These are phyloP conservation scores for Ceratocystis colombiana DNA, from an alignment of 2,329 filamentous ascomycete species.

Conservation along the genomic window DNA sequence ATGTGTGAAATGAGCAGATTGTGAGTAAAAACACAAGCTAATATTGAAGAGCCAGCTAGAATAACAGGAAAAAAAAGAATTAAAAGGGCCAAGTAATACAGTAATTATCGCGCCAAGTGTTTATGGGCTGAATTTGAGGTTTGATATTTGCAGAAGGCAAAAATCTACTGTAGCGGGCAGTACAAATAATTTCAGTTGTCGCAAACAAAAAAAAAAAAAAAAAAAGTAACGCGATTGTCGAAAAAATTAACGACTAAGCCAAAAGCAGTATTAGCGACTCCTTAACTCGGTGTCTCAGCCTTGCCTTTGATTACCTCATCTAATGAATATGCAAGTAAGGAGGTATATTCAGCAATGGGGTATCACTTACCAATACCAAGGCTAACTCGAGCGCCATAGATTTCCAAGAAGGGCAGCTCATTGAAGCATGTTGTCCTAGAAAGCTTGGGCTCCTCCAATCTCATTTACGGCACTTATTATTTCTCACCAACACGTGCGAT, in stretches of 20 bases:
- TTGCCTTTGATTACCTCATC: not conserved
- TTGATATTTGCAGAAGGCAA: not conserved
- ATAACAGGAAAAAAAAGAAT: not conserved
- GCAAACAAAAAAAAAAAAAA: not conserved
- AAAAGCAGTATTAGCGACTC: not conserved
- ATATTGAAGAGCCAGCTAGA: not conserved
- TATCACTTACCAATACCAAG: too few species aligned
- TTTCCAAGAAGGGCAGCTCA: conserved; percentile 12
- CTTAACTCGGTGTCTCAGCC: not conserved
- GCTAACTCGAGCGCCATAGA: not conserved
- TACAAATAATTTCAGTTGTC: not conserved
- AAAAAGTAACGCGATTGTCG: not conserved
- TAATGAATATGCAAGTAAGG: not conserved
- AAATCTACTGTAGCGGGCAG: not conserved
- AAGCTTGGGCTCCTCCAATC: conserved; percentile 28
- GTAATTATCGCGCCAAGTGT: not conserved
- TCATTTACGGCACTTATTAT: not conserved
- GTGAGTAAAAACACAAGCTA: not conserved
- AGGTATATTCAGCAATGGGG: not conserved
- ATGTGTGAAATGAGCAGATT: not conserved
- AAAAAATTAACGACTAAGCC: not conserved
- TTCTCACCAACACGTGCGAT: not conserved
- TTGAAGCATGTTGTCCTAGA: conserved; percentile 9
- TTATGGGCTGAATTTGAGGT: not conserved
- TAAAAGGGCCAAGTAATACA: not conserved